phyloP scores from a whole-genome alignment of 768 basidiomycete species.

The Lenzites betulinus region DNA sequence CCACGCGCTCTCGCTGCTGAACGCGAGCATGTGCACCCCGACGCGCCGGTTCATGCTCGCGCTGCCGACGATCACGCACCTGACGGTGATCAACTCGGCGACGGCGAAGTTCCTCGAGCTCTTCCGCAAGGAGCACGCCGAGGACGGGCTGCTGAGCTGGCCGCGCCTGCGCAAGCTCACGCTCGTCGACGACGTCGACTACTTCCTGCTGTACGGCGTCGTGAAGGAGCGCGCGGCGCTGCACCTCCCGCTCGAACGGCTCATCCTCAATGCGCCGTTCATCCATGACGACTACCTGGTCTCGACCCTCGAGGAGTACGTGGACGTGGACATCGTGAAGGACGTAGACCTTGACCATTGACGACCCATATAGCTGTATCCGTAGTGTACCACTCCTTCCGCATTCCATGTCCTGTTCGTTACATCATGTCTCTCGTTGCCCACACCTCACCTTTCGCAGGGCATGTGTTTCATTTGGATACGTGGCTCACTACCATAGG shows the following conservation, averaged over 20 bases:
- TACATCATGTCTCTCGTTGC: background rate
- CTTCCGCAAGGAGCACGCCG: constrained; percentile 22
- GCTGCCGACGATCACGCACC: constrained; percentile 25
- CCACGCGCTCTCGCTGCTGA: constrained; percentile 23
- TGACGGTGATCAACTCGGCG: constrained; percentile 27
- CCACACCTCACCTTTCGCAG: background rate
- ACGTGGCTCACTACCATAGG: background rate
- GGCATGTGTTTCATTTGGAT: background rate
- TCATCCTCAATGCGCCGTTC: constrained; percentile 27
- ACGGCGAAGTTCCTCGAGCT: constrained; percentile 28
- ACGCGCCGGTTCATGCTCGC: constrained; percentile 25
- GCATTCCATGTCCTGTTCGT: background rate
- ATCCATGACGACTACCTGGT: constrained; percentile 17
- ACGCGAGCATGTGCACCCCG: constrained; percentile 24
- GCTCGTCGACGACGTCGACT: constrained; percentile 26
- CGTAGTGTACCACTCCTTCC: constrained; percentile 7
- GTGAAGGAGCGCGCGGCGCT: constrained; percentile 22
- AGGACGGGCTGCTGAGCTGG: constrained; percentile 16
- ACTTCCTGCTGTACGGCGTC: constrained; percentile 22
- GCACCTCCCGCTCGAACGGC: constrained; percentile 20
- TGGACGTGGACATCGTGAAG: constrained; percentile 25
- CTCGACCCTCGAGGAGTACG: constrained; percentile 20
- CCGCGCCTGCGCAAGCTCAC: constrained; percentile 26
- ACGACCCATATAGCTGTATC: background rate
- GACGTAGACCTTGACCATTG: constrained; percentile 23